These are phyloP conservation scores for Cydonia oblonga DNA, from an alignment of 331 rosid genomes.

Conservation along the genomic window DNA sequence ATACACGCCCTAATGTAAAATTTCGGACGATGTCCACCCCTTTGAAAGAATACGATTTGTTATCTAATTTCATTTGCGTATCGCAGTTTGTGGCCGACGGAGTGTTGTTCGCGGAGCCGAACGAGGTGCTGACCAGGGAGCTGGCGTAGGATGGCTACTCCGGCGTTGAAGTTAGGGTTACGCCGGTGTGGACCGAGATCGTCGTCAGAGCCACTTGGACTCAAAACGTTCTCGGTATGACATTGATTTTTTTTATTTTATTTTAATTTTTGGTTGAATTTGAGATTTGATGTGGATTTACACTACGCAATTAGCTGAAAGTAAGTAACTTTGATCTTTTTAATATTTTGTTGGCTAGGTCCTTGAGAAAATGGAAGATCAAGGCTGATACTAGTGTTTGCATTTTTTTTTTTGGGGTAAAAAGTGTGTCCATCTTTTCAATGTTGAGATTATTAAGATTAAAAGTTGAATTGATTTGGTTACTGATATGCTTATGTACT, in stretches of 20 bases:
- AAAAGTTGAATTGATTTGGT: background rate
- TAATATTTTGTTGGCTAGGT: background rate
- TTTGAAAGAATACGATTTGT: background rate
- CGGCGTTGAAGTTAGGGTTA: conserved; percentile 52
- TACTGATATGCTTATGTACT: background rate
- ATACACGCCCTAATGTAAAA: background rate
- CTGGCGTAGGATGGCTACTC: conserved; percentile 54
- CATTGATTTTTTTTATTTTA: background rate
- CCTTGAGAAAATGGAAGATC: too few species aligned
- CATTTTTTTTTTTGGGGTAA: too few species aligned
- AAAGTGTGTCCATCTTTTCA: background rate
- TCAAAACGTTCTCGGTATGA: conserved; percentile 34
- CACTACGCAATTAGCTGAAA: background rate
- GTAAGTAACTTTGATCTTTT: background rate
- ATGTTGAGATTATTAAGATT: background rate
- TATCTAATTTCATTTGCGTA: background rate
- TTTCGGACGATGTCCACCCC: background rate
- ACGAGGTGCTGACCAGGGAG: conserved; percentile 49
- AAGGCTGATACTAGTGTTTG: background rate
- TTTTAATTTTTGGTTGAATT: background rate
- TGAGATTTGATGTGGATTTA: background rate
- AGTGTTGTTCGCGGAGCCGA: conserved; percentile 41
- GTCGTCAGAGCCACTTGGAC: conserved; percentile 40
- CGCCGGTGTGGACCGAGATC: conserved; percentile 55
- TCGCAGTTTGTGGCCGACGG: conserved; percentile 42